Conservation (phyloP, 2,329 filamentous ascomycete species). For the Penicillium sp. region DNA sequence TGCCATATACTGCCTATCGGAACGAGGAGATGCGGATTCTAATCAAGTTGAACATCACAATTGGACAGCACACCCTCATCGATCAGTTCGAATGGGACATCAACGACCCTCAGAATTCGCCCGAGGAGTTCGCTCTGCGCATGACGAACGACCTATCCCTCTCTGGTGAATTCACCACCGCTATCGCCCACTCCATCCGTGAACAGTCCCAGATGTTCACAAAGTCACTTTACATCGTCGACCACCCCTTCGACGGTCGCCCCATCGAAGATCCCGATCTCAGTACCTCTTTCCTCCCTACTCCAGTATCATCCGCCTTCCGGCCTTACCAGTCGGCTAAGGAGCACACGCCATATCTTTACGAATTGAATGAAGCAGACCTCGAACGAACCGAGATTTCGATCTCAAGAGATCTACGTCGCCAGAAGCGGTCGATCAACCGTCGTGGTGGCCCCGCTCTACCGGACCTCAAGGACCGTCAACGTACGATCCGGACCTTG, state of each 20-base stretch:
- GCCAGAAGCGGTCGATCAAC: conserved; percentile 93
- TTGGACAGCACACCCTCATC: conserved; percentile 86
- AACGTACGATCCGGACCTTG: conserved; percentile 85
- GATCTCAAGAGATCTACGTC: conserved; percentile 86
- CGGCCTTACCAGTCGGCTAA: conserved; percentile 88
- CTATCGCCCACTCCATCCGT: conserved; percentile 94
- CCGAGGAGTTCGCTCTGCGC: conserved; percentile 85
- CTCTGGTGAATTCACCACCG: conserved; percentile 92
- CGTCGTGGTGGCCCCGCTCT: conserved; percentile 84
- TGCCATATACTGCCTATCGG: conserved; percentile 91
- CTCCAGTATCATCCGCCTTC: conserved; percentile 77
- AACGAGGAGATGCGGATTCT: conserved; percentile 98
- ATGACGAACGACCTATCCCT: conserved; percentile 89
- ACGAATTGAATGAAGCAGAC: conserved; percentile 86
- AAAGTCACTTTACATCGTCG: conserved; percentile 84
- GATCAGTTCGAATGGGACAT: conserved; percentile 99
- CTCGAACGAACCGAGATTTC: conserved; percentile 86
- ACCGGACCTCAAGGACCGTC: conserved; percentile 93
- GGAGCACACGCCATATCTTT: conserved; percentile 88
- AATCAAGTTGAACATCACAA: conserved; percentile 95
- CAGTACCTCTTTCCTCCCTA: conserved; percentile 75
- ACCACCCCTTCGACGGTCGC: conserved; percentile 90
- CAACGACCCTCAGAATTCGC: conserved; percentile 88
- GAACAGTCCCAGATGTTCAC: conserved; percentile 95
- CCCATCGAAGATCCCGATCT: conserved; percentile 90